Conservation (phyloP, 2,329 filamentous ascomycete species). For the Pseudocercospora pini-densiflorae region DNA sequence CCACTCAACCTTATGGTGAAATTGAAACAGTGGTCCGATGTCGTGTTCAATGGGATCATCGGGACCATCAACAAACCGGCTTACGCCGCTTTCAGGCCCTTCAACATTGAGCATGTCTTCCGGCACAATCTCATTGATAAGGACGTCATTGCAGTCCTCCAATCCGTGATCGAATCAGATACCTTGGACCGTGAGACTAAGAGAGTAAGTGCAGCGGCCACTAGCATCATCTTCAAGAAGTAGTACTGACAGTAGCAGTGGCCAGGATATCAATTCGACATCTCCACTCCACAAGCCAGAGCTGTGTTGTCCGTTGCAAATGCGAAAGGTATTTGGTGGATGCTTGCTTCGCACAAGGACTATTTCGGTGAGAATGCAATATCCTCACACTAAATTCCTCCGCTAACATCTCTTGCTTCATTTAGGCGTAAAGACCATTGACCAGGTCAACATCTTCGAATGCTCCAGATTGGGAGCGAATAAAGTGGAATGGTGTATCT, state of each 20-base stretch:
- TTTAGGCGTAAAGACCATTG: slow-evolving; percentile 10
- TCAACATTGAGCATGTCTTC: slow-evolving; percentile 7
- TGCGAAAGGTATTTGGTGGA: slow-evolving; percentile 13
- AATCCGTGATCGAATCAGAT: slow-evolving; percentile 6
- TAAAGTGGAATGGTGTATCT: slow-evolving; percentile 6
- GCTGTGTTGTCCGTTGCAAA: slow-evolving; percentile 10
- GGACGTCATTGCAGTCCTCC: not conserved
- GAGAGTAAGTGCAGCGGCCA: slow-evolving; percentile 1
- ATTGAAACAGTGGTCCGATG: slow-evolving; percentile 13
- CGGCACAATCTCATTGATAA: slow-evolving; percentile 1
- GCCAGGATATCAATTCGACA: not conserved
- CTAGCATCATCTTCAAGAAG: not conserved
- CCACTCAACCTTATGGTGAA: not conserved
- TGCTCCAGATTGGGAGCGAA: not conserved
- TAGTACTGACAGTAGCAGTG: slow-evolving; percentile 2
- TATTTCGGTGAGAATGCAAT: slow-evolving; percentile 4
- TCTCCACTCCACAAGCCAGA: not conserved
- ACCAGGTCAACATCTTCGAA: slow-evolving; percentile 12
- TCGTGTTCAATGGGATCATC: not conserved
- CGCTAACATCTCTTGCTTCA: not conserved
- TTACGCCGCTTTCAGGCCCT: not conserved
- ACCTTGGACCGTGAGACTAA: not conserved
- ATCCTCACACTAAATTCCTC: slow-evolving; percentile 9
- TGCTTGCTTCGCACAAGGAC: slow-evolving; percentile 15
- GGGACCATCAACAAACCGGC: not conserved